These are phyloP conservation scores for Eucalyptus curtisii DNA, from an alignment of 345 rosid species.

Conservation along the genomic window DNA sequence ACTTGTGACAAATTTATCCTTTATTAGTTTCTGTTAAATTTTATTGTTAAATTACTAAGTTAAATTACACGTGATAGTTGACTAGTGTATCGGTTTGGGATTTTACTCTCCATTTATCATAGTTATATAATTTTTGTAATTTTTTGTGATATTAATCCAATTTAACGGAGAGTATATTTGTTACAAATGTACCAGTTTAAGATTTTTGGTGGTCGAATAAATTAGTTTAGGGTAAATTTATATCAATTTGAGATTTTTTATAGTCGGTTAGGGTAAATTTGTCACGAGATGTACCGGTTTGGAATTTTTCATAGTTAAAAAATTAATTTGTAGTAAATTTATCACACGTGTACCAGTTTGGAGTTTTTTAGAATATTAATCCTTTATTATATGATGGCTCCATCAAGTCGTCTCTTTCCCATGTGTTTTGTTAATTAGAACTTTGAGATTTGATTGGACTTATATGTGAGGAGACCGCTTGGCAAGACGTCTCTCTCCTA, in stretches of 20 bases:
- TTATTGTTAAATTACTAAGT: fast-evolving
- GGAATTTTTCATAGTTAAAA: fast-evolving
- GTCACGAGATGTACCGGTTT: fast-evolving
- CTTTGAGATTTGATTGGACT: background rate
- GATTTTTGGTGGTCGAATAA: no score
- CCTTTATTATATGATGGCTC: background rate
- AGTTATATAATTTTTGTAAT: no score
- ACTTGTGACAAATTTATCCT: no score
- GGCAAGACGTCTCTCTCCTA: background rate
- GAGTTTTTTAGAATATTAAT: no score
- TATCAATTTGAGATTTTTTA: no score
- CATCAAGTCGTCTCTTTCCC: background rate
- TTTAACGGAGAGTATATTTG: fast-evolving
- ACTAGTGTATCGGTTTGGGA: fast-evolving
- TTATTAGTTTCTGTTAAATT: no score
- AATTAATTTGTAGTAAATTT: fast-evolving
- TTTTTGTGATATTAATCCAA: no score
- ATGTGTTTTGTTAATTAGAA: background rate
- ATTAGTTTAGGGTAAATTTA: no score
- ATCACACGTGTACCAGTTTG: fast-evolving
- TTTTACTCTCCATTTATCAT: no score
- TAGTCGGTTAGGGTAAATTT: fast-evolving
- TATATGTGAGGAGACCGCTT: background rate
- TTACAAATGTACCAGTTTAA: no score
- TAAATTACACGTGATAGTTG: fast-evolving